A percentile compares a stretch with the other conserved stretches of the same genome.
These are phyloP conservation scores for Pestalotiopsis sp. DNA, from an alignment of 2,329 filamentous ascomycete genomes.

Conservation along the genomic window DNA sequence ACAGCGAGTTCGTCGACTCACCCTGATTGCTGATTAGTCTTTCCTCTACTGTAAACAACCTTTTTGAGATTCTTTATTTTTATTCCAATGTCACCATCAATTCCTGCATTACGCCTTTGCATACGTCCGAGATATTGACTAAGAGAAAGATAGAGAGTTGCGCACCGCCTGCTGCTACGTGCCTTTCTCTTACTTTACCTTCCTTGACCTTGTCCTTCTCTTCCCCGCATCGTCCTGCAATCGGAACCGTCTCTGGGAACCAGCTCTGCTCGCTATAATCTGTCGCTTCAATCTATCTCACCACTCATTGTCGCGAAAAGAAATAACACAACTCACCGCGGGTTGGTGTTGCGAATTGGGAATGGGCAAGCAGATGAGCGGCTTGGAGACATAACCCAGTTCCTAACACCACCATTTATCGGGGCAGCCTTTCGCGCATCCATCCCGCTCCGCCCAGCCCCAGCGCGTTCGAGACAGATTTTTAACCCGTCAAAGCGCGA, in stretches of 20 bases:
- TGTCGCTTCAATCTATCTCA: neutral
- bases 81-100: too few relatives aligned
- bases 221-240: slow-evolving; percentile 1
- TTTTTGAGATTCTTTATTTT: too few relatives aligned
- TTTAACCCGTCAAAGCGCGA: neutral
- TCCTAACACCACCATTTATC: neutral
- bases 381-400: neutral
- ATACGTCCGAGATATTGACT: too few relatives aligned
- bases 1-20: neutral
- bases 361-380: neutral
- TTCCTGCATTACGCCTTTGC: too few relatives aligned
- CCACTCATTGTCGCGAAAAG: neutral
- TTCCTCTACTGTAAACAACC: too few relatives aligned
- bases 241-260: neutral
- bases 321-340: neutral
- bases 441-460: neutral
- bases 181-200: neutral
- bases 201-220: neutral
- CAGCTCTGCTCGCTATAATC: neutral
- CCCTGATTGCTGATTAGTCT: too few relatives aligned
- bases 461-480: neutral
- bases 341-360: neutral
- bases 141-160: too few relatives aligned
- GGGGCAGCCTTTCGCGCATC: neutral
- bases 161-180: neutral